Base-by-base conservation (phyloP, 2,329 filamentous ascomycete species). In the Aureobasidium melanogenum region DNA sequence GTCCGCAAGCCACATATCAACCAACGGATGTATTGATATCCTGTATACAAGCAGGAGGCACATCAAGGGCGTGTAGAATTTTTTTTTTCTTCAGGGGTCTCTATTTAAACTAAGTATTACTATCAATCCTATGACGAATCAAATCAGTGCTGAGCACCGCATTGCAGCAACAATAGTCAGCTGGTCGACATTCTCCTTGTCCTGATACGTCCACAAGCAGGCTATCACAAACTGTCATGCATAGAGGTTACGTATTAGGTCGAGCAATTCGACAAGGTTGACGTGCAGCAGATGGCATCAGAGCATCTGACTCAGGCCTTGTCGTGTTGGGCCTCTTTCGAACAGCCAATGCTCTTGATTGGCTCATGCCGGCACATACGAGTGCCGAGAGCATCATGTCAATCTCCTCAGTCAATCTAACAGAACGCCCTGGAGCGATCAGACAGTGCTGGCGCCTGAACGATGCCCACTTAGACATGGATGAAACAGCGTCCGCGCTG, bases 401-500 rank as follows among this genome's bases (percentile, higher is more conserved):
- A 10, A 24, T 22, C 14, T 15, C 10, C 10, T 10, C 12, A 43
- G 17, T 38, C 14, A 51, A 2, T 22, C 9, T 8, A 7, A 38
- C 28, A 38, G 8, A 5, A 28, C n/a, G 51, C 26, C 1, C 24
- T 6, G 24, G n/a, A 28, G 50, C 50, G 22, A 44, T 30, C 22
- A 32, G 26, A 44, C 28, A 44, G 39, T 38, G 52, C 52, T 56
- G 52, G 28, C 3, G 39, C 52, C 38, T 56, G 39, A 56, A n/a
- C 41, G 26, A 26, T 22, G 39, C 10, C 24, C 26, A 41, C 14
- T 28, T 30, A 28, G 19, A 38, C 28, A n/a, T 47, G 41, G 36
- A 26, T 47, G 54, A 57, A 47, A 57, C 54, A n/a, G 41, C 54
- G 26, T 57, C 54, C 54, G 54, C 54, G 54, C 28, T 47, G 54